phyloP scores from a whole-genome alignment of 306 rosid genomes.

The Amphicarpaea edgeworthii region DNA sequence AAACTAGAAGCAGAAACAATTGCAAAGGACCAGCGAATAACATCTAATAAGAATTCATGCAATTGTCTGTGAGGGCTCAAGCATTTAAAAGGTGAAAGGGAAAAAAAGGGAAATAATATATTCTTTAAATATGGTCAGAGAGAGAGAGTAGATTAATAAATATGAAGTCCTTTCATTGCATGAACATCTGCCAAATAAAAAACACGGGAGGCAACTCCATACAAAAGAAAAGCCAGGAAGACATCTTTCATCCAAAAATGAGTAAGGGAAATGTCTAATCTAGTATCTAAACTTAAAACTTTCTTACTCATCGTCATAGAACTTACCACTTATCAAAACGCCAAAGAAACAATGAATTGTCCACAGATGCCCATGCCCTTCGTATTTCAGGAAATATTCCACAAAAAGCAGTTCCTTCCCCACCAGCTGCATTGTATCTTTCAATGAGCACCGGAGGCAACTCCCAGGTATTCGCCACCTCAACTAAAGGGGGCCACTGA shows the following conservation, averaged over 20 bases:
- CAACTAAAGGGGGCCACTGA: slow-evolving; percentile 97
- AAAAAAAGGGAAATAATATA: neutral
- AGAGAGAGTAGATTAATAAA: neutral
- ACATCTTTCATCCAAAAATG: slow-evolving; percentile 6
- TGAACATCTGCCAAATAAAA: slow-evolving; percentile 12
- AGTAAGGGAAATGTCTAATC: neutral
- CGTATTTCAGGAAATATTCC: slow-evolving; percentile 96
- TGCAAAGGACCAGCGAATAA: neutral
- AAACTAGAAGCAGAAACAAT: slow-evolving; percentile 30
- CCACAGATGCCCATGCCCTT: slow-evolving; percentile 97
- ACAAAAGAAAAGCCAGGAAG: slow-evolving; percentile 1
- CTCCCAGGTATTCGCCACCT: slow-evolving; percentile 88
- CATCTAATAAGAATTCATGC: slow-evolving; percentile 1
- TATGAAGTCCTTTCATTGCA: neutral
- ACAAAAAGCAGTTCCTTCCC: slow-evolving; percentile 97
- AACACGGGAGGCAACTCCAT: neutral
- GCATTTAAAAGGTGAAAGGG: neutral
- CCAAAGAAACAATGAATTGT: slow-evolving; percentile 94
- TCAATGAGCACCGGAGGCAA: slow-evolving; percentile 92
- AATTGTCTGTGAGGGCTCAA: neutral
- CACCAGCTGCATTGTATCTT: slow-evolving; percentile 93
- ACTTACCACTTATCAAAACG: slow-evolving; percentile 97
- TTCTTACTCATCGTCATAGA: neutral
- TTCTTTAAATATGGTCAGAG: neutral
- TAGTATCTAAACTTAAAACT: neutral